Base-by-base conservation (phyloP, 441 rosid species). In the Populus tomentosa region DNA sequence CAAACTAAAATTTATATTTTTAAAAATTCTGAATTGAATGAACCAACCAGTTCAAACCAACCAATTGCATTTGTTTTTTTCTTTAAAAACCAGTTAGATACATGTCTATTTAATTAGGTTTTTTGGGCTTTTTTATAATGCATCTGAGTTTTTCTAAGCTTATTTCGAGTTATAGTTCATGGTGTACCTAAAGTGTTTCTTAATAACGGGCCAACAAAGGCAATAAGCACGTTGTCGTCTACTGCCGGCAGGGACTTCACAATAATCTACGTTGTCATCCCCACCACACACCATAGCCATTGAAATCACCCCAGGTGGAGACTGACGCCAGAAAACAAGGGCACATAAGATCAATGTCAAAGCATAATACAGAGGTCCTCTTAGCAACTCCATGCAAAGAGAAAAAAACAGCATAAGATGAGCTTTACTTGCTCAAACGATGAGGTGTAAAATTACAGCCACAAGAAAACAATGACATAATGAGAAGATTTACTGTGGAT, bases 221-320 rank as follows among this genome's bases (percentile, higher is more conserved):
- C 11, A 38, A 38, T 38, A 10, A 38, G 88, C 50, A 92, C 73
- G 53, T 92, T 91, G 81, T 91, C 97, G 76, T 92, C 97, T 65
- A 92, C 6, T 11, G 72, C 80, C 20, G 97, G 89, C 32, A 92
- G 82, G 0, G 97, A 91, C 88, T 91, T 96, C 64, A 93, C 89
- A 59, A 84, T 13, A 13, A 93, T 90, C 2, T 2, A 61, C 21
- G 5, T 82, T 88, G 93, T 97, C 98, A 80, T 94, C 98, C 53
- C 98, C 98, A 36, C 92, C 97, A 62, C 98, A 90, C 97, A 94
- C 90, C 97, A 94, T 90, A 7, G 94, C 90, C 69, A 94, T 36
- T 0, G 98, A 81, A 72, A 91, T 84, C 71, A 94, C 40, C 42
- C 98, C 98, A 33, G 83, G 67, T 16, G 98, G 98, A 65, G 98